These are phyloP conservation scores for Ceratobasidium sp. DNA, from an alignment of 1,284 basidiomycete species.

Conservation along the genomic window DNA sequence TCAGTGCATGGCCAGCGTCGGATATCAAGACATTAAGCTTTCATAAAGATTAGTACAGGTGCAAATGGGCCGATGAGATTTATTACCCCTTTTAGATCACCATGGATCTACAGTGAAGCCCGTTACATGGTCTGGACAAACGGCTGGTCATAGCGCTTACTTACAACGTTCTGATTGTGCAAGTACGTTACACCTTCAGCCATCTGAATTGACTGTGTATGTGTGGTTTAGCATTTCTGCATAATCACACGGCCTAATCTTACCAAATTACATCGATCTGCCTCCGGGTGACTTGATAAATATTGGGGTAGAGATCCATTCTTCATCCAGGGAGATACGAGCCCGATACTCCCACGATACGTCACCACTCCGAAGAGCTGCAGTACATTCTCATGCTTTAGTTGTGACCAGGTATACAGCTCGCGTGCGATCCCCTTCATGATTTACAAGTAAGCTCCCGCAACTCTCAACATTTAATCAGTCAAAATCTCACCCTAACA, in stretches of 20 bases:
- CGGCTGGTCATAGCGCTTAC: not conserved
- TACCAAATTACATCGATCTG: constrained; percentile 9
- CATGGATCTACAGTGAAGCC: not conserved
- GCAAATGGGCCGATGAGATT: too few species aligned
- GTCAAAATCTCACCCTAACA: too few species aligned
- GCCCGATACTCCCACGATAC: not conserved
- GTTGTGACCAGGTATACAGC: constrained; percentile 6
- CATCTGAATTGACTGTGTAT: not conserved
- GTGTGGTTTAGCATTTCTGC: not conserved
- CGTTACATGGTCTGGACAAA: not conserved
- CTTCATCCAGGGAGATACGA: constrained; percentile 20
- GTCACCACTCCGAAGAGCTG: not conserved
- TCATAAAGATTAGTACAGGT: too few species aligned
- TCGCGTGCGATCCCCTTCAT: not conserved
- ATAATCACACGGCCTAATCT: not conserved
- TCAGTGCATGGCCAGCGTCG: not conserved
- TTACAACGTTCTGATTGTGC: not conserved
- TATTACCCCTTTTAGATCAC: not conserved
- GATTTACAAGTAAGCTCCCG: not conserved
- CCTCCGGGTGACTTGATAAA: not conserved
- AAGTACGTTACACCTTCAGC: not conserved
- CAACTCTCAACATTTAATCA: not conserved
- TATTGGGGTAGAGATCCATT: not conserved
- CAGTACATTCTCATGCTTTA: not conserved
- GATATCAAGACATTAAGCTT: too few species aligned